These are phyloP conservation scores for Cercospora sojina DNA, from an alignment of 2,329 filamentous ascomycete genomes.

Conservation along the genomic window DNA sequence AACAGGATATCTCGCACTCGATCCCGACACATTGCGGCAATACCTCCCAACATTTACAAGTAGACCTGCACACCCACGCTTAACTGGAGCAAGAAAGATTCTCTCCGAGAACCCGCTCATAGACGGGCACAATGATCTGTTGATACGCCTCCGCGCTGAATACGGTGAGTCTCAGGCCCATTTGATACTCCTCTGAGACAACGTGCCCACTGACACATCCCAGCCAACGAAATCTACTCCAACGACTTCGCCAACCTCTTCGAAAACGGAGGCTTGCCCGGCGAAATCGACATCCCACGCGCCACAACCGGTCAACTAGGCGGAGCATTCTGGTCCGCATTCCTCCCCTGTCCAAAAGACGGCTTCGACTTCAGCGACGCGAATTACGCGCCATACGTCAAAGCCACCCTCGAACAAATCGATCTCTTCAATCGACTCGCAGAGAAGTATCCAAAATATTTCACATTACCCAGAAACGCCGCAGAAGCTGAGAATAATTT, in stretches of 20 bases:
- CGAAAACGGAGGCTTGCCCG: slow-evolving; percentile 63
- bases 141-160: slow-evolving; percentile 65
- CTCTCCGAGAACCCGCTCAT: slow-evolving; percentile 34
- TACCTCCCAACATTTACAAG: slow-evolving; percentile 8
- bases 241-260: slow-evolving; percentile 70
- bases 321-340: slow-evolving; percentile 94
- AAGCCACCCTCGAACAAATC: slow-evolving; percentile 70
- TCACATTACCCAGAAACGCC: slow-evolving; percentile 64
- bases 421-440: slow-evolving; percentile 68
- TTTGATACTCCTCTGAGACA: not conserved
- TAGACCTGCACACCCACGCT: not conserved
- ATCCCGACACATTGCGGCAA: slow-evolving; percentile 13
- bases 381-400: slow-evolving; percentile 66
- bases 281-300: slow-evolving; percentile 77
- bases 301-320: slow-evolving; percentile 70
- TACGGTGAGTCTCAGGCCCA: slow-evolving; percentile 48
- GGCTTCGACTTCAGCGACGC: slow-evolving; percentile 70
- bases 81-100: slow-evolving; percentile 29
- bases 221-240: slow-evolving; percentile 69
- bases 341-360: slow-evolving; percentile 70
- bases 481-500: slow-evolving; percentile 60
- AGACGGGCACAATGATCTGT: slow-evolving; percentile 87
- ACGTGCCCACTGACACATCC: not conserved
- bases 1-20: slow-evolving; percentile 12
- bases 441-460: slow-evolving; percentile 63